Evolutionary conservation across 768 basidiomycete genomes (phyloP), one percentile per base, ranked within the genome.

Genomic region (Naematelia encephala): DNA sequence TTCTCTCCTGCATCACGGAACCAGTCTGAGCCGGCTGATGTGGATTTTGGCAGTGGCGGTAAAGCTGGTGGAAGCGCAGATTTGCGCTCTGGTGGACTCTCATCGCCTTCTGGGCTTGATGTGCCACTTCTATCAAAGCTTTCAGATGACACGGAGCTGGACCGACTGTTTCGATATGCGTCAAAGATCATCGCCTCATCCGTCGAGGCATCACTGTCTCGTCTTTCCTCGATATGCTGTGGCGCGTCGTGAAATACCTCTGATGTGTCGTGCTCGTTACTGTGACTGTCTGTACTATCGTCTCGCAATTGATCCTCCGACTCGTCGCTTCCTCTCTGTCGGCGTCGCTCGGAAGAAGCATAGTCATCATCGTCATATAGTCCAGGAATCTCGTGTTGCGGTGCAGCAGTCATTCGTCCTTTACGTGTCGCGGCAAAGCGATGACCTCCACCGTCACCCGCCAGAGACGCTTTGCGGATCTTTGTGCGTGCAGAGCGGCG

Each of bases 401-500:
- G 72, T n/a, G 69, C 66, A n/a, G 69, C 66, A 4, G 64, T 69
- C 59, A 59, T 63, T 22, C 74, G 63, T 34, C 84, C 82, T 82
- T 75, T 77, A 45, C 83, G 79, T 3, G 80, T 77, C 5, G 80
- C 76, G 4, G 78, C 79, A 78, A 93, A 93, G 11, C 91, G 86
- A 81, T 90, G 90, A 1, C 89, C 89, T 29, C 84, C 85, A 11
- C 87, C 88, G 76, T 89, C 90, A 22, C 85, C 88, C 13, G 84
- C 82, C 4, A 87, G 75, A 4, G 84, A 83, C 13, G 86, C 81
- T 79, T 98, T 99, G 30, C 94, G 87, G 67, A 98, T 96, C 80
- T 91, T 92, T 0, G 96, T 99, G 13, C 94, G 85, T 3, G 91
- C 91, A 10, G 91, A 85, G 34, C 96, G 87, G 21, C 91, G 88